These are phyloP conservation scores for Kodamaea laetipori DNA, from an alignment of 805 yeast species.

Conservation along the genomic window DNA sequence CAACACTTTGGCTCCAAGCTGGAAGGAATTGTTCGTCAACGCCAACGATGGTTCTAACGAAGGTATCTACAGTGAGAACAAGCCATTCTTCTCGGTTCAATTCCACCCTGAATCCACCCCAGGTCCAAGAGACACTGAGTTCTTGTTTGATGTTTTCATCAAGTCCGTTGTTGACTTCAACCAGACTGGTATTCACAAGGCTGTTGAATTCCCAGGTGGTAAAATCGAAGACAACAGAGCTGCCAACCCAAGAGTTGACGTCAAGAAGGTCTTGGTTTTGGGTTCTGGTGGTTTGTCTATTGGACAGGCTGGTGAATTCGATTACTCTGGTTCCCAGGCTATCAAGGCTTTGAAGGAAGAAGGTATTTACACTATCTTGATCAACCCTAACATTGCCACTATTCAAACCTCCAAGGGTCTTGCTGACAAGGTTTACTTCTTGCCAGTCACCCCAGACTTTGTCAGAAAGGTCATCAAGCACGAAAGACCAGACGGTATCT, in stretches of 20 bases:
- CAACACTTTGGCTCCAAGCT: constrained; percentile 67
- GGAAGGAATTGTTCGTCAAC: constrained; percentile 94
- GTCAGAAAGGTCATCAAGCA: constrained; percentile 92
- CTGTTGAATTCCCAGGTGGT: constrained; percentile 93
- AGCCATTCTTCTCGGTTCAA: constrained; percentile 96
- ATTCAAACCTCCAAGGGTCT: constrained; percentile 97
- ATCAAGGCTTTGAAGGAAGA: constrained; percentile 98
- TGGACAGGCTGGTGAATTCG: constrained; percentile 99
- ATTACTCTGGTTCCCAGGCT: constrained; percentile 98
- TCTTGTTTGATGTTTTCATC: constrained; percentile 91
- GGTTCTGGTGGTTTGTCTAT: constrained; percentile 98
- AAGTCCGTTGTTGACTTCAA: constrained; percentile 72
- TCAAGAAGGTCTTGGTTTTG: constrained; percentile 87
- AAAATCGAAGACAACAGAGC: constrained; percentile 67
- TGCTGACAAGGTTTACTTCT: constrained; percentile 96
- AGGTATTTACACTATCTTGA: constrained; percentile 92
- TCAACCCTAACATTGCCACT: constrained; percentile 97
- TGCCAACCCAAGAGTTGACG: constrained; percentile 75
- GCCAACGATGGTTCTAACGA: constrained; percentile 98
- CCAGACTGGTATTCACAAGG: constrained; percentile 57
- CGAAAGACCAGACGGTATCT: constrained; percentile 96
- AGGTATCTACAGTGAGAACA: constrained; percentile 88
- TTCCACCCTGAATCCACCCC: constrained; percentile 99
- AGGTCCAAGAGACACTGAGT: constrained; percentile 99
- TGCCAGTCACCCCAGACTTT: constrained; percentile 97